Evolutionary conservation across 2,329 filamentous ascomycete species (phyloP).

Genomic region (Diaporthe destruens): DNA sequence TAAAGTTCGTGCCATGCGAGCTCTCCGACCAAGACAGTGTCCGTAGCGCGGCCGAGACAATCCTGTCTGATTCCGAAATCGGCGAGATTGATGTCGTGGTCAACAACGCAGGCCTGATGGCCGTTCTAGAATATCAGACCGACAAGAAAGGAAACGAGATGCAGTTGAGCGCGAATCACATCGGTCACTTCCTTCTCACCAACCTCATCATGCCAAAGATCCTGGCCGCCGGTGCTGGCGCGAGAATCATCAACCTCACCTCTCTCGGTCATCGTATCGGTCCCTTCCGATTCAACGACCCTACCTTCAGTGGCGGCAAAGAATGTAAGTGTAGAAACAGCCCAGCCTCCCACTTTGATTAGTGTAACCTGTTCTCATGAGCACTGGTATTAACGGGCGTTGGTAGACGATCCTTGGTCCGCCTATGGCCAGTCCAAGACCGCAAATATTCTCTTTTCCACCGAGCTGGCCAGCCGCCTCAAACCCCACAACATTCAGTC

Average conservation of each 20-base stretch:
- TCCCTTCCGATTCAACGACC: constrained; percentile 52
- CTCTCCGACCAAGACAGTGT: constrained; percentile 54
- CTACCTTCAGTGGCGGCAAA: constrained; percentile 35
- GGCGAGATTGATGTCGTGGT: constrained; percentile 56
- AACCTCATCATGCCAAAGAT: constrained; percentile 60
- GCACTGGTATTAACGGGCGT: background rate
- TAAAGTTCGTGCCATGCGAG: constrained; percentile 53
- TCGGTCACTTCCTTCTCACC: constrained; percentile 61
- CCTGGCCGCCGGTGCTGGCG: constrained; percentile 48
- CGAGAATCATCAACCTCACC: constrained; percentile 57
- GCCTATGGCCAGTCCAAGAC: constrained; percentile 50
- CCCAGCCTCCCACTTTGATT: constrained; percentile 43
- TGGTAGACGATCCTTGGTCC: constrained; percentile 39
- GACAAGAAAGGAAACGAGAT: constrained; percentile 57
- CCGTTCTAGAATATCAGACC: constrained; percentile 49
- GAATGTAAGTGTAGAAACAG: constrained; percentile 3
- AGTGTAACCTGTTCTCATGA: no score
- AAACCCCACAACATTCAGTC: constrained; percentile 16
- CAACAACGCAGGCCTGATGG: constrained; percentile 61
- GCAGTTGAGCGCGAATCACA: constrained; percentile 60
- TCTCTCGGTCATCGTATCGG: constrained; percentile 50
- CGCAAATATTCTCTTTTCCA: constrained; percentile 48
- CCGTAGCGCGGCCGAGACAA: constrained; percentile 51
- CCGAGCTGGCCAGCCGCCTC: constrained; percentile 44
- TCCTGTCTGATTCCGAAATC: constrained; percentile 52